A percentile compares a stretch with the other conserved stretches of the same genome.
These are phyloP conservation scores for Geotrichum restrictum DNA, from an alignment of 1,139 yeast genomes.

Conservation along the genomic window DNA sequence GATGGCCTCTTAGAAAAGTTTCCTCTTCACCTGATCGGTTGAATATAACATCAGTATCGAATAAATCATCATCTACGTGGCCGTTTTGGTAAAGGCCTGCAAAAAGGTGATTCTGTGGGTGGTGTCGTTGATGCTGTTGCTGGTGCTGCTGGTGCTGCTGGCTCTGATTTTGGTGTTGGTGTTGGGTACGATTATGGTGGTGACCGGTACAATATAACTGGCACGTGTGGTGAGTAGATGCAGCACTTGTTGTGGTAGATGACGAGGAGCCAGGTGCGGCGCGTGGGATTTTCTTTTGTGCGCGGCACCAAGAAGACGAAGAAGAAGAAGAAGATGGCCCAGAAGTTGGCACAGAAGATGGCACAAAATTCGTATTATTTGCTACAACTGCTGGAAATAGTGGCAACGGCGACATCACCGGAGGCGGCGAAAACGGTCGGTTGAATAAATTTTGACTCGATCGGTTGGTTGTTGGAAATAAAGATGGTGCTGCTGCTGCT, in stretches of 20 bases:
- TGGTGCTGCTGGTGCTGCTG: background rate
- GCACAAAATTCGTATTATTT: no score
- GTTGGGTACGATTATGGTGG: no score
- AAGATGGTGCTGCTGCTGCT: no score
- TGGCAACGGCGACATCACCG: background rate
- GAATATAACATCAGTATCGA: conserved; percentile 6
- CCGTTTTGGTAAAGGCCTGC: background rate
- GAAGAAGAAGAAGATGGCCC: background rate
- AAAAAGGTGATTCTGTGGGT: background rate
- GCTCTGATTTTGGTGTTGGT: no score
- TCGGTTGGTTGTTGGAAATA: no score
- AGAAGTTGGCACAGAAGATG: no score
- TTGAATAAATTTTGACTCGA: no score
- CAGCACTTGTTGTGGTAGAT: no score
- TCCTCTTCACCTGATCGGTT: conserved; percentile 14
- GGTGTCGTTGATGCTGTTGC: background rate
- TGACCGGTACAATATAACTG: background rate
- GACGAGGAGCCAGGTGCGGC: no score
- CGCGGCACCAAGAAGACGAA: background rate
- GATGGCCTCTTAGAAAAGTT: conserved; percentile 8
- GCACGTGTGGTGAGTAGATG: background rate
- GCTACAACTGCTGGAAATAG: no score
- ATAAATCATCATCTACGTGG: conserved; percentile 3
- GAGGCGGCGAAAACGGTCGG: background rate
- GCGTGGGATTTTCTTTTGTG: no score